Conservation (phyloP, 2,329 filamentous ascomycete species). For the Davidsoniella virescens region DNA sequence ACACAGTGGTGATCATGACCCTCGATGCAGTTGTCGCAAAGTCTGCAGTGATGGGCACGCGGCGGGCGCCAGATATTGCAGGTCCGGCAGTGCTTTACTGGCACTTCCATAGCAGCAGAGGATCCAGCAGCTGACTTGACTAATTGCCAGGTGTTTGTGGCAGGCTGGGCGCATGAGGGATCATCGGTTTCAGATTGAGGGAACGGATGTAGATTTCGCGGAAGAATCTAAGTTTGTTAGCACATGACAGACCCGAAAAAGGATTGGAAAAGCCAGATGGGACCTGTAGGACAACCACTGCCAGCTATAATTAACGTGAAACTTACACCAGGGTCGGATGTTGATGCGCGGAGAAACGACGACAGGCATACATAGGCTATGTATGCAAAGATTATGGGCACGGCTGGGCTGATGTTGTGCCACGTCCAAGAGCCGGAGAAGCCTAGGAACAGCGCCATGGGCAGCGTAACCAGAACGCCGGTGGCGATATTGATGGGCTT, state of each 20-base stretch:
- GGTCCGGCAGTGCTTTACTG: conserved; percentile 94
- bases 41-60: conserved; percentile 85
- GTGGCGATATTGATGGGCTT: conserved; percentile 82
- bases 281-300: background rate
- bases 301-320: conserved; percentile 1
- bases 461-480: conserved; percentile 61
- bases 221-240: conserved; percentile 50
- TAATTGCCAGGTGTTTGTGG: conserved; percentile 86
- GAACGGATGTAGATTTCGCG: conserved; percentile 79
- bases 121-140: conserved; percentile 62
- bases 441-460: conserved; percentile 66
- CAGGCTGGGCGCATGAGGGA: conserved; percentile 62
- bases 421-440: conserved; percentile 77
- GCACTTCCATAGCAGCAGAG: conserved; percentile 88
- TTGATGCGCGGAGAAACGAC: conserved; percentile 84
- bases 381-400: conserved; percentile 83
- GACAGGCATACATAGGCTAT: conserved; percentile 81
- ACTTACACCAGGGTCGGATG: conserved; percentile 82
- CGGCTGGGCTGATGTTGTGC: conserved; percentile 70
- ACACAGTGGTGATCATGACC: conserved; percentile 97
- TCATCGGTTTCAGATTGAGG: conserved; percentile 66
- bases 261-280: background rate
- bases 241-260: background rate
- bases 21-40: conserved; percentile 95
- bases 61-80: conserved; percentile 96